These are phyloP conservation scores for Celoporthe dispersa DNA, from an alignment of 2,329 filamentous ascomycete species.

Conservation along the genomic window DNA sequence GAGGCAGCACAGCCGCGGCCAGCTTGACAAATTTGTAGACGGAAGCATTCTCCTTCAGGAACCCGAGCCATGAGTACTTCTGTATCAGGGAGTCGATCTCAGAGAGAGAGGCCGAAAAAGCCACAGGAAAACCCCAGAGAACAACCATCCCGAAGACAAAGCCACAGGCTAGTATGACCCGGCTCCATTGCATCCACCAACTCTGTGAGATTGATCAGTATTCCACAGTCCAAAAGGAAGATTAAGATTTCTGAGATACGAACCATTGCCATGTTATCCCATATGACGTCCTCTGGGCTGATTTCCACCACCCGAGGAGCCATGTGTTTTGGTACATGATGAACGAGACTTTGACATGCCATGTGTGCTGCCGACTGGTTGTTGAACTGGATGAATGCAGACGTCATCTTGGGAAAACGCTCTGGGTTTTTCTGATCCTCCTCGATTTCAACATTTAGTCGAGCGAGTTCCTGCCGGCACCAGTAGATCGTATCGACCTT, in stretches of 20 bases:
- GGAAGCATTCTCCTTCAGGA: conserved; percentile 63
- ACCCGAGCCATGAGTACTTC: conserved; percentile 70
- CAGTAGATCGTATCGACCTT: conserved; percentile 96
- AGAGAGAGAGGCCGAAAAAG: conserved; percentile 82
- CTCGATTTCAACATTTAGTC: conserved; percentile 90
- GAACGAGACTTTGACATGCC: conserved; percentile 90
- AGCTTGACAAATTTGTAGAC: conserved; percentile 65
- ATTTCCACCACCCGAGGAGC: conserved; percentile 91
- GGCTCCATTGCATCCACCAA: conserved; percentile 90
- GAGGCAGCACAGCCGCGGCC: conserved; percentile 85
- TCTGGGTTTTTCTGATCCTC: conserved; percentile 85
- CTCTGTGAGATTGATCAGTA: conserved; percentile 39
- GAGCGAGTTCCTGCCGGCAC: conserved; percentile 83
- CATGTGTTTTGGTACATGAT: conserved; percentile 94
- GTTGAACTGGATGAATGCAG: conserved; percentile 98
- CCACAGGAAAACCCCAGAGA: conserved; percentile 88
- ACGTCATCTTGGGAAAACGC: conserved; percentile 89
- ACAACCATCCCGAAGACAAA: conserved; percentile 77
- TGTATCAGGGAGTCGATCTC: conserved; percentile 74
- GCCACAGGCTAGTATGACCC: conserved; percentile 67
- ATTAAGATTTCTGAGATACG: not conserved
- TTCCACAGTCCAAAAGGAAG: not conserved
- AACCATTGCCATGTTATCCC: conserved; percentile 93
- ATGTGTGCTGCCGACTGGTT: conserved; percentile 97
- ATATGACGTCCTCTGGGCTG: conserved; percentile 87